These are phyloP conservation scores for Cenchrus purpureus DNA, from an alignment of 176 grass and related monocot genomes.

Conservation along the genomic window DNA sequence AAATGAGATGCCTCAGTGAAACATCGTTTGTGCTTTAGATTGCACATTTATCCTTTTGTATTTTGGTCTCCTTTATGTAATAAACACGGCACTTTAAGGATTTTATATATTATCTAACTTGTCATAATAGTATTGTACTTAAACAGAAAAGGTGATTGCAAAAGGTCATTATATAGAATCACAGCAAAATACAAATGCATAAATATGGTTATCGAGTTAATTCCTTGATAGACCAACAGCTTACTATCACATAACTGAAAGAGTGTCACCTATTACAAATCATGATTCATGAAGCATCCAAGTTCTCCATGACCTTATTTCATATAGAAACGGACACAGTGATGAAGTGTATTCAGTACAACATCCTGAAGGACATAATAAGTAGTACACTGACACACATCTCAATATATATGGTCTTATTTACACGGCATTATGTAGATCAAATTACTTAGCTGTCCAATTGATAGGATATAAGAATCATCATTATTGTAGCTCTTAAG, in stretches of 20 bases:
- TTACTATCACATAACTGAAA: slow-evolving; percentile 36
- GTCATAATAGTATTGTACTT: neutral
- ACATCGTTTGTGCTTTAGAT: neutral
- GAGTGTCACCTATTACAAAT: slow-evolving; percentile 41
- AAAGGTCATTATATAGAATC: slow-evolving; percentile 4
- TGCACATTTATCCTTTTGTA: neutral
- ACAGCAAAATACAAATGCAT: slow-evolving; percentile 1
- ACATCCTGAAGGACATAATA: slow-evolving; percentile 36
- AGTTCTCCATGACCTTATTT: slow-evolving; percentile 51
- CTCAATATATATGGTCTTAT: slow-evolving; percentile 46
- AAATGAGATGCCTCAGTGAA: neutral
- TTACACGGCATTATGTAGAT: slow-evolving; percentile 43
- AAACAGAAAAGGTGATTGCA: neutral
- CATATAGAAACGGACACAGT: slow-evolving; percentile 14
- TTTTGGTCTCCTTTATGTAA: neutral
- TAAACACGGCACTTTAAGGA: neutral
- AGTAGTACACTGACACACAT: slow-evolving; percentile 36
- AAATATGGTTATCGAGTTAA: neutral
- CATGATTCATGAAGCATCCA: slow-evolving; percentile 34
- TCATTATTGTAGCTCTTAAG: slow-evolving; percentile 47
- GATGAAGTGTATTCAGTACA: slow-evolving; percentile 47
- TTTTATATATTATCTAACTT: neutral
- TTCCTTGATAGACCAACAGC: neutral
- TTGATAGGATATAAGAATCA: slow-evolving; percentile 37
- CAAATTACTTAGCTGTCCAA: slow-evolving; percentile 53